Conservation (phyloP, 148 eudicot genomes). For the Amaranthus hypochondriacus region DNA sequence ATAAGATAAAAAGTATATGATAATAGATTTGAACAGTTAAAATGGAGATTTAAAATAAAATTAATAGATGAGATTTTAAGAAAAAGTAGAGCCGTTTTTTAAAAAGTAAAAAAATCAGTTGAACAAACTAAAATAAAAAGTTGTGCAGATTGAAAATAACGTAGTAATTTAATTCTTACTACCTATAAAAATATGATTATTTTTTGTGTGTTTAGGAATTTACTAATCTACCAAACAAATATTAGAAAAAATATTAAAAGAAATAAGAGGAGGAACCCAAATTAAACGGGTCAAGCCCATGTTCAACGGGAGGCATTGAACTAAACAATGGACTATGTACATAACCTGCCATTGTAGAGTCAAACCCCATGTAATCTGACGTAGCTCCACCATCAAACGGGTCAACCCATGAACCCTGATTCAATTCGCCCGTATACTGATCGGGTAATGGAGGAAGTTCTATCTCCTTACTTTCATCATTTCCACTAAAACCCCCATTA, state of each 20-base stretch:
- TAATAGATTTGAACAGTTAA: no score
- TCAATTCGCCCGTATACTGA: constrained; percentile 24
- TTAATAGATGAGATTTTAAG: no score
- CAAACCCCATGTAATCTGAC: constrained; percentile 36
- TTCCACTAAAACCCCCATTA: not conserved
- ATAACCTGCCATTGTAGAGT: constrained; percentile 27
- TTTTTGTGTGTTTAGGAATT: no score
- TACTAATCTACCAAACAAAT: no score
- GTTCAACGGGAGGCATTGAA: constrained; percentile 47
- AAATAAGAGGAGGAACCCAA: constrained; percentile 43
- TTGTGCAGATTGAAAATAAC: no score
- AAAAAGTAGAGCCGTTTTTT: no score
- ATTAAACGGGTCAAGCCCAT: constrained; percentile 37
- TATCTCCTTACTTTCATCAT: constrained; percentile 14
- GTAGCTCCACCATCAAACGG: constrained; percentile 16
- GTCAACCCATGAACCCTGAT: constrained; percentile 20
- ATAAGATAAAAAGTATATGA: no score
- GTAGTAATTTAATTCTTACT: no score
- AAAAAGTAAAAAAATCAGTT: no score
- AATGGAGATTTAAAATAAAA: no score
- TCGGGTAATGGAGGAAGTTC: constrained; percentile 37
- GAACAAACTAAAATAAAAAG: no score
- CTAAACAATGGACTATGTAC: constrained; percentile 50
- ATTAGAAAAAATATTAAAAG: constrained; percentile 5
- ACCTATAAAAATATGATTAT: no score